A percentile compares a stretch with the other conserved stretches of the same genome.
These are phyloP conservation scores for Phytophthora palmivora DNA, from an alignment of 352 stramenopile species.

Conservation along the genomic window DNA sequence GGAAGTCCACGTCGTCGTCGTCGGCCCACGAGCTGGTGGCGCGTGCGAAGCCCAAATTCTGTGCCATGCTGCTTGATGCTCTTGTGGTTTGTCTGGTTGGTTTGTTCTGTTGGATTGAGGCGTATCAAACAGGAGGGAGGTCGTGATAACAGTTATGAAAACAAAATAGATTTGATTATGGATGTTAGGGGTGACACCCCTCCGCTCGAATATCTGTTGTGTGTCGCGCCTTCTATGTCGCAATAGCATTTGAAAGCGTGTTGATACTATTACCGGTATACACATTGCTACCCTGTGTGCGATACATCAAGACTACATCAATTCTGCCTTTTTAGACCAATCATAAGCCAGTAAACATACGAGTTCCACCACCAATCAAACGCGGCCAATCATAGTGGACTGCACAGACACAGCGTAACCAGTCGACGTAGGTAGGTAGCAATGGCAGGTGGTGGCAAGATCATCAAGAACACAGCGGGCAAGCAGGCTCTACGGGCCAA, in stretches of 20 bases:
- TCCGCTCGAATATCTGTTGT: not conserved
- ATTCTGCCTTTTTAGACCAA: too few species aligned
- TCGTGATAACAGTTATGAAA: conserved; percentile 23
- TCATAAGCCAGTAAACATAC: too few species aligned
- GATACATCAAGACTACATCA: too few species aligned
- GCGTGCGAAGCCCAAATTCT: conserved; percentile 62
- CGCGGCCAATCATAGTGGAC: conserved; percentile 32
- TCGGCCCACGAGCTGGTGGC: conserved; percentile 80
- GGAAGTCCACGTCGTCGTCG: conserved; percentile 73
- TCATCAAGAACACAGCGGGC: conserved; percentile 70
- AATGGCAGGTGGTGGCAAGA: conserved; percentile 73
- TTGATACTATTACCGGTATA: too few species aligned
- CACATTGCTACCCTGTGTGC: too few species aligned
- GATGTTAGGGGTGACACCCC: conserved; percentile 8
- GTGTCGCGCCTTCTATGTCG: conserved; percentile 18
- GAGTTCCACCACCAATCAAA: conserved; percentile 64
- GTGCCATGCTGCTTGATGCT: conserved; percentile 50
- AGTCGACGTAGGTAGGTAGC: conserved; percentile 18
- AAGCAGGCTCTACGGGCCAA: conserved; percentile 72
- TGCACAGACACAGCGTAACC: conserved; percentile 24
- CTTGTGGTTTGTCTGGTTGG: conserved; percentile 27
- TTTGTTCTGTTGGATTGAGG: conserved; percentile 23
- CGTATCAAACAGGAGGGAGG: conserved; percentile 21
- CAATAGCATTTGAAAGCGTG: not conserved
- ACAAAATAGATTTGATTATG: not conserved